Percentiles rank a stretch among this genome's conserved stretches.
phyloP scores from a whole-genome alignment of 139 green algal species.

The Chlorella sp. region DNA sequence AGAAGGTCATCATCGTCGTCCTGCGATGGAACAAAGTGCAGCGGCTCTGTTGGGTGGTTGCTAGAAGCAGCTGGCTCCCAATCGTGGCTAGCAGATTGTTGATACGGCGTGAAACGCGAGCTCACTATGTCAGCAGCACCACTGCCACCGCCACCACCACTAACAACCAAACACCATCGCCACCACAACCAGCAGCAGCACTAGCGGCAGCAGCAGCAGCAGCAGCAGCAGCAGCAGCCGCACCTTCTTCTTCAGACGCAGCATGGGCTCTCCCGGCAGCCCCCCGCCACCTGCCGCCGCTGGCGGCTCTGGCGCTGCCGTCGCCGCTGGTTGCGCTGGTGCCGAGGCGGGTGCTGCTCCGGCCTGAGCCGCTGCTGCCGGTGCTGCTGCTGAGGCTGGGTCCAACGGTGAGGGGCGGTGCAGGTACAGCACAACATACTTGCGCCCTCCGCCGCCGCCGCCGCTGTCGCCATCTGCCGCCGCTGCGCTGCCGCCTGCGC shows the following conservation, averaged over 20 bases:
- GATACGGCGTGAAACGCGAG: too few relatives aligned
- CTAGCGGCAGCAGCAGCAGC: too few relatives aligned
- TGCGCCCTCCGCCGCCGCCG: neutral
- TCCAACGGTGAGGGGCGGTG: slow-evolving; percentile 49
- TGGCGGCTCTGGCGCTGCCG: neutral
- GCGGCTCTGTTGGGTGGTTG: neutral
- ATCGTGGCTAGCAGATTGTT: too few relatives aligned
- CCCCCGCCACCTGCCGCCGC: neutral
- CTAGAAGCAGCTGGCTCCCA: too few relatives aligned
- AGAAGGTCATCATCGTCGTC: slow-evolving; percentile 27
- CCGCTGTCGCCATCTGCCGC: neutral
- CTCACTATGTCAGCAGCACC: too few relatives aligned
- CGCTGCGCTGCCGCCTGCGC: neutral
- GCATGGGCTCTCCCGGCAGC: slow-evolving; percentile 1
- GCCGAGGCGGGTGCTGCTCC: neutral
- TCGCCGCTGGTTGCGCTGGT: neutral
- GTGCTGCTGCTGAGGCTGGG: neutral
- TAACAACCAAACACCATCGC: too few relatives aligned
- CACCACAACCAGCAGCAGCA: too few relatives aligned
- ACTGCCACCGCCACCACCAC: too few relatives aligned
- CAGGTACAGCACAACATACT: slow-evolving; percentile 47
- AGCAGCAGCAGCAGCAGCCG: neutral
- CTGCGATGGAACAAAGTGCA: neutral
- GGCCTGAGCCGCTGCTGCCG: neutral
- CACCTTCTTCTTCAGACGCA: slow-evolving; percentile 24